Evolutionary conservation across 2,329 filamentous ascomycete species (phyloP), one percentile per base, ranked within the genome.

Genomic region (Curvularia lunata): DNA sequence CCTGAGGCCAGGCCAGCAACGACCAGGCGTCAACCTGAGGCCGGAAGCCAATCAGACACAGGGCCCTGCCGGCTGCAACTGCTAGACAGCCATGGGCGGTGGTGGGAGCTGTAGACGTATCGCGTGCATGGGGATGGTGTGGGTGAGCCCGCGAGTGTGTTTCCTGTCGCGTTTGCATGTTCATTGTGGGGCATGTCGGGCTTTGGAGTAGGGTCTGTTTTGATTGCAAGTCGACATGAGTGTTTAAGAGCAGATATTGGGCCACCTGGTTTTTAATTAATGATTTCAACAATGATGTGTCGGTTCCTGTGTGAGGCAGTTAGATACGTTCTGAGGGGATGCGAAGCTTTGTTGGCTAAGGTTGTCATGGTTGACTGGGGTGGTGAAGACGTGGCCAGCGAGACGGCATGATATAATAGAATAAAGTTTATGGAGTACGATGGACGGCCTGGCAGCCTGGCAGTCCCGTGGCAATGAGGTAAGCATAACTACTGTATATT

Each of bases 21-120:
- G 85, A 64, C 81, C 84, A 56, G 88, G 88, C 52, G 88, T 91
- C 37, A 87, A 91, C 75, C 79, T 91, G 63, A 83, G 87, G 67
- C 85, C 85, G 34, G 84, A 88, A 73, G 80, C 86, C 53, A 82
- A 86, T 55, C 68, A 73, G 64, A 86, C 86, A 55, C 84, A 87
- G 74, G 82, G 82, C 52, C 83, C 82, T 19, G 83, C 81, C 58
- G 81, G 82, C 46, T 91, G 88, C 80, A 85, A 86, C 72, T 90
- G 88, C 76, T 91, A 83, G 79, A 69, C 34, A 34, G 41, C 19
- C 41, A 5, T 28, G 16, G 18, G 51, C 34, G 32, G 48, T 12
- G 42, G 49, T 65, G 46, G 42, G 30, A 54, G 52, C 16, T 59
- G 59, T 59, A 58, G 54, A 45, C 43, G 60, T 43, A 54, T 42